phyloP scores from a whole-genome alignment of 768 basidiomycete genomes.

The Auriscalpium orientale region DNA sequence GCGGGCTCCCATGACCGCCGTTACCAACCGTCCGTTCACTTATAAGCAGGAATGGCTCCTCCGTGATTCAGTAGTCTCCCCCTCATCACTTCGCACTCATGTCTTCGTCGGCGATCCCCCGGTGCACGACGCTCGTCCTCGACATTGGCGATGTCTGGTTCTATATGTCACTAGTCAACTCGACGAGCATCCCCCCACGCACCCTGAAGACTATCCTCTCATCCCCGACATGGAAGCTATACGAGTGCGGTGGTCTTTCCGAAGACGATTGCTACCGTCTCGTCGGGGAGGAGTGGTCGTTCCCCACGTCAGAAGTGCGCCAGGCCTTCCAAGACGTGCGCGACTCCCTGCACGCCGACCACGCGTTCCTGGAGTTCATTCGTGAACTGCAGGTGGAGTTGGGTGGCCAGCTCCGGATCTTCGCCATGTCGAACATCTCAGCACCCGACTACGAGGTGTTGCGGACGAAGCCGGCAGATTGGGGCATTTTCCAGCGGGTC shows the following conservation, averaged over 20 bases:
- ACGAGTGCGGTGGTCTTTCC: slow-evolving; percentile 38
- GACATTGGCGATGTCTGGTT: slow-evolving; percentile 51
- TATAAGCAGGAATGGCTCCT: too few relatives aligned
- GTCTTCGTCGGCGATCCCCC: neutral
- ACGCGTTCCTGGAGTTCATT: slow-evolving; percentile 37
- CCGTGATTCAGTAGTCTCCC: too few relatives aligned
- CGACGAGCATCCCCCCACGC: slow-evolving; percentile 34
- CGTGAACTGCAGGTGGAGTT: slow-evolving; percentile 36
- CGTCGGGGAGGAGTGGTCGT: slow-evolving; percentile 32
- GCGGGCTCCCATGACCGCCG: too few relatives aligned
- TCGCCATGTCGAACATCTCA: slow-evolving; percentile 59
- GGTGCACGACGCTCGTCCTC: slow-evolving; percentile 32
- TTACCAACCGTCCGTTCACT: too few relatives aligned
- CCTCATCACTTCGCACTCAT: neutral
- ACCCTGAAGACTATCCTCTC: slow-evolving; percentile 35
- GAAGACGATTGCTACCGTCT: slow-evolving; percentile 38
- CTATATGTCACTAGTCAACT: slow-evolving; percentile 40
- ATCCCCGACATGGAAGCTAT: slow-evolving; percentile 43
- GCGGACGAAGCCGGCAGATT: slow-evolving; percentile 37
- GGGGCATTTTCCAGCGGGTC: slow-evolving; percentile 41
- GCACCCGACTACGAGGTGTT: slow-evolving; percentile 41
- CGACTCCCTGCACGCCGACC: slow-evolving; percentile 37
- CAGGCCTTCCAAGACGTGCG: slow-evolving; percentile 40
- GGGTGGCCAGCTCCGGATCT: slow-evolving; percentile 30
- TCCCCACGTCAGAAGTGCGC: slow-evolving; percentile 32